Base-by-base conservation (phyloP, 768 basidiomycete genomes). In the Strobilomyces dryophilus region DNA sequence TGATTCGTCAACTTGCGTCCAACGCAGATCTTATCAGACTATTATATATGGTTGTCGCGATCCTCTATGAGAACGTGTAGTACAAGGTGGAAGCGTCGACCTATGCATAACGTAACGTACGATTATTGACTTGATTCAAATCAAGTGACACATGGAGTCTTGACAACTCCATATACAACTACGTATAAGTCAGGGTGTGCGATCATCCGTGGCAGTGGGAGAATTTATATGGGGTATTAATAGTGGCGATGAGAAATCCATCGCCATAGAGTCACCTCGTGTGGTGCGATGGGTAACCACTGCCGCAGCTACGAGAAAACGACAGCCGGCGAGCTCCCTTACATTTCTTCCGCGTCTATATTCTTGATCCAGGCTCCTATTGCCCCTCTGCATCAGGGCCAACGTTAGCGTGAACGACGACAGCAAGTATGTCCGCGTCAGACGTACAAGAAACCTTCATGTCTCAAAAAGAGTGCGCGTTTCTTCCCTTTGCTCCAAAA, bases 401-500 rank as follows among this genome's bases (percentile, higher is more conserved):
- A 53, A 31, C 42, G 48, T 47, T 29, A 47, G 17, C 5, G 14
- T 34, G 26, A 55, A 15, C 17, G 11, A 15, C 17, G 11, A 32
- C 36, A 34, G 5, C 5, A 35, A 46, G 47, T 8, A 17, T 32
- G 51, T 42, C 44, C 34, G 52, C 46, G n/a, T 45, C 47, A 55
- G 41, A 84, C 90, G 74, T 71, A 95, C 90, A 98, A 72, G 77
- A 98, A 98, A 4, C 95, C 97, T 74, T 99, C 97, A 62, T 99
- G 97, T 55, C 97, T 84, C 57, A 99, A 77, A 77, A 99, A 99
- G 59, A 98, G 76, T 39, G 97, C 97, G 37, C 92, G 84, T 71
- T 98, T 98, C 31, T 86, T 95, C 0, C 97, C 97, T 68, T 95
- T 95, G 63, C 92, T 95, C 97, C 97, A 99, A 75, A 98, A 99